Conservation (phyloP, 306 rosid species). For the Betula pendula region DNA sequence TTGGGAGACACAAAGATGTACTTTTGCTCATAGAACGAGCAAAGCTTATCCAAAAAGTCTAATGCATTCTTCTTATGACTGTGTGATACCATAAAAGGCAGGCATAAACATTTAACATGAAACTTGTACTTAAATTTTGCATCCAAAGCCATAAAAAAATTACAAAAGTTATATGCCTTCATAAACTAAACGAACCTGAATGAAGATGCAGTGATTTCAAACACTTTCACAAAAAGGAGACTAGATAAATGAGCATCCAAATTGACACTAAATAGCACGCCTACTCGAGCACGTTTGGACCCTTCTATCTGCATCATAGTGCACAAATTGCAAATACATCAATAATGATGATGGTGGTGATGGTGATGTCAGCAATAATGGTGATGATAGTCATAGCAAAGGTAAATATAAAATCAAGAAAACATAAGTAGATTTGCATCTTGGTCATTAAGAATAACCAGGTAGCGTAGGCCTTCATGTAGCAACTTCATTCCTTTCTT, state of each 20-base stretch:
- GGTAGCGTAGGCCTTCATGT: slow-evolving; percentile 73
- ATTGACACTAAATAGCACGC: slow-evolving; percentile 65
- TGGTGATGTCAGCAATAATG: slow-evolving; percentile 9
- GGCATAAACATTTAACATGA: slow-evolving; percentile 26
- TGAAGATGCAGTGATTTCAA: slow-evolving; percentile 66
- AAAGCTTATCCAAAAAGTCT: slow-evolving; percentile 68
- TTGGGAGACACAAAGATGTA: slow-evolving; percentile 45
- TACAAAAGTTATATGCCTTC: slow-evolving; percentile 9
- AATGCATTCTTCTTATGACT: slow-evolving; percentile 77
- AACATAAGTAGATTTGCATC: slow-evolving; percentile 16
- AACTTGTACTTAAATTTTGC: slow-evolving; percentile 6
- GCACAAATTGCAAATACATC: slow-evolving; percentile 17
- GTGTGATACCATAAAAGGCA: slow-evolving; percentile 33
- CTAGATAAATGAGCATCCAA: slow-evolving; percentile 48
- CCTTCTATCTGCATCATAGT: slow-evolving; percentile 65
- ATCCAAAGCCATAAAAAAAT: neutral
- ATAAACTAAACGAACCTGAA: slow-evolving; percentile 61
- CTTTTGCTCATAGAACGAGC: slow-evolving; percentile 66
- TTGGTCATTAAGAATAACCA: slow-evolving; percentile 51
- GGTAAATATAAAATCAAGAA: slow-evolving; percentile 18
- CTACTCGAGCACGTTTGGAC: slow-evolving; percentile 71
- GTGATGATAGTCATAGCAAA: slow-evolving; percentile 15
- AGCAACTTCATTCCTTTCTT: slow-evolving; percentile 75
- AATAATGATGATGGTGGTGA: slow-evolving; percentile 22
- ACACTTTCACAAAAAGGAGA: slow-evolving; percentile 66